phyloP scores from a whole-genome alignment of 2,329 filamentous ascomycete species.

The Diaporthe sp. region DNA sequence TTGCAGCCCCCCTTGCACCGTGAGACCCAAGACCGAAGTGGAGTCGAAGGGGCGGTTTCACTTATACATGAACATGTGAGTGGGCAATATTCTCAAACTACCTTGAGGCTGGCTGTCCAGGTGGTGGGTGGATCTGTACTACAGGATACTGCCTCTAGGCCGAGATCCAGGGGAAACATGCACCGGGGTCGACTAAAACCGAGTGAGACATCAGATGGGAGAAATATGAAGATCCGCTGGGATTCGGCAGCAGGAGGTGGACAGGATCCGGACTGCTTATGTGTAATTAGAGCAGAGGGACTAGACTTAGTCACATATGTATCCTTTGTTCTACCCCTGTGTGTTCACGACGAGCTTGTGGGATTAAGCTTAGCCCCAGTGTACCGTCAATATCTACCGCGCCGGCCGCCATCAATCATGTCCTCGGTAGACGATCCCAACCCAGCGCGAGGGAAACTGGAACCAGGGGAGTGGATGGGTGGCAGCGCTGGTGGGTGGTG shows the following conservation, averaged over 20 bases:
- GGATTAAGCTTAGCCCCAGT: conserved; percentile 21
- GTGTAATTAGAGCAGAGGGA: neutral
- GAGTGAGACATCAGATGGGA: conserved; percentile 28
- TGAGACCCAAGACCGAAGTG: conserved; percentile 17
- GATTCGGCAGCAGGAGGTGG: neutral
- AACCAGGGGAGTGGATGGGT: conserved; percentile 25
- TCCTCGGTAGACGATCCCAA: conserved; percentile 2
- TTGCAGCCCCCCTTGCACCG: neutral
- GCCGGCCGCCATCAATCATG: conserved; percentile 4
- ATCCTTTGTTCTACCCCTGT: neutral
- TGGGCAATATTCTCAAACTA: conserved; percentile 19
- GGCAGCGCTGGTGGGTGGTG: conserved; percentile 14
- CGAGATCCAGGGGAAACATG: conserved; percentile 25
- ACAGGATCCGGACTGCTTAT: neutral
- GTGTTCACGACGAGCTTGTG: conserved; percentile 6
- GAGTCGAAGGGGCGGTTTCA: conserved; percentile 33
- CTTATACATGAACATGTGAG: conserved; percentile 27
- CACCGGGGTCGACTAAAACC: conserved; percentile 30
- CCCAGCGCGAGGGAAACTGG: conserved; percentile 5
- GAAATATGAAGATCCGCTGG: conserved; percentile 8
- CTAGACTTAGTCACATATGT: neutral
- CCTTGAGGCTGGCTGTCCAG: neutral
- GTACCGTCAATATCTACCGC: conserved; percentile 24
- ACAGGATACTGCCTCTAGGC: neutral
- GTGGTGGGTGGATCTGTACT: conserved; percentile 10